Base-by-base conservation (phyloP, 2,329 filamentous ascomycete species). In the Corinectria fuckeliana region DNA sequence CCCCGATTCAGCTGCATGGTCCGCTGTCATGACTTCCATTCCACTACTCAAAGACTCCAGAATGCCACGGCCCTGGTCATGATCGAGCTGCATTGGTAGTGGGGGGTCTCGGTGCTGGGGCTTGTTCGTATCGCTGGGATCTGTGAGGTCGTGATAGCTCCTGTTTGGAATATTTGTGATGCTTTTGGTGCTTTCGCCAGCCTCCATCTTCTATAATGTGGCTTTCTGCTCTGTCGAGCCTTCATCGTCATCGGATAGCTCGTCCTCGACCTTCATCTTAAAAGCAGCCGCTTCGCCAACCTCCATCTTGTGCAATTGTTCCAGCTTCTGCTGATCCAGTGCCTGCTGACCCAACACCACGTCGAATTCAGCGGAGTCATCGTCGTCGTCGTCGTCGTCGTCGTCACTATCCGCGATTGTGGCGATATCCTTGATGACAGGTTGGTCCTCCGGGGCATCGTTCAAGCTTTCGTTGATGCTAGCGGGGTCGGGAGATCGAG, bases 251-350 rank as follows among this genome's bases (percentile, higher is more conserved):
- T 80, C 78, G n/a, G n/a, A 1, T 78, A 76, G 1, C 77, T 78
- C 76, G 2, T 74, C 72, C 14, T 77, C 75, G 21, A 78, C 69
- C 50, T 75, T 72, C 70, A 73, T 75, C 54, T 72, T 74, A 4
- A 87, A 73, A 8, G 84, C 85, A 2, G 79, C 80, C 11, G 84
- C 85, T 69, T 87, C 85, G 56, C 81, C 82, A 2, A 85, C 80
- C 65, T 87, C 85, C 85, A 87, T 88, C 66, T 81, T 78, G 67
- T 86, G 85, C 14, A 87, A 76, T 52, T 80, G 82, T 56, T 84
- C 79, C 50, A 74, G 51, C 72, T 85, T 83, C 23, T 71, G 75
- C 58, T 80, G 77, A 58, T 78, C 74, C 10, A 83, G 68, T 3
- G 78, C 73, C 59, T 82, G 66, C 45, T 79, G 75, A 18, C 79